Evolutionary conservation across 1,284 basidiomycete genomes (phyloP), one percentile per base, ranked within the genome.

Genomic region (Phenoliferia sp.): DNA sequence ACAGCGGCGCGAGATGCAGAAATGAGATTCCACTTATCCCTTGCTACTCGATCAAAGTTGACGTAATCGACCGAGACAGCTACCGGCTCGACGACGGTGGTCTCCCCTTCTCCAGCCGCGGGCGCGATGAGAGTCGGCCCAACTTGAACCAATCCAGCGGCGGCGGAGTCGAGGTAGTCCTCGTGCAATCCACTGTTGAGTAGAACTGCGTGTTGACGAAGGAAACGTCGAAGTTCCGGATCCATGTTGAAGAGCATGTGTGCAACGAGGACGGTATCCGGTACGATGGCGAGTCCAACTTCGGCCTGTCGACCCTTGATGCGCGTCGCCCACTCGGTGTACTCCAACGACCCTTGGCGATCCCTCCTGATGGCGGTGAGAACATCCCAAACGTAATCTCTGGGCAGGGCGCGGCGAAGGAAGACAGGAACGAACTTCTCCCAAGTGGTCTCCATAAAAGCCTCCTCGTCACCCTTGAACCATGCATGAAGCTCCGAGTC

Each of bases 231-330:
- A 29, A 64, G 44, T 33, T 64, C 57, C 7, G 55, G 3, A 32
- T 64, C 63, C 63, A 64, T 64, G 58, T 60, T 55, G 63, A 59
- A 64, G 22, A 64, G 56, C 6, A 64, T 32, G 17, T n/a, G 19
- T 19, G 35, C 32, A 28, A 64, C 33, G 34, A 64, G 57, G n/a
- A 54, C 57, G 26, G 12, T 22, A 12, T 50, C 33, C 9, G 39
- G 29, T 44, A 64, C 57, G 1, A 58, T 29, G 32, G 36, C 52
- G 10, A n/a, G 9, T 39, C 58, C 34, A 19, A 59, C n/a, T 26
- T 59, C 34, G 10, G 32, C 26, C 19, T 64, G 63, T 3, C 34
- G 22, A 2, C 29, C 22, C 7, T 50, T 22, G 31, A 58, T 19
- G 19, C 28, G 39, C 31, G 34, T 39, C 19, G 33, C 12, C 63